Conservation (phyloP, 2,329 filamentous ascomycete genomes). For the Cladosporium sp. region DNA sequence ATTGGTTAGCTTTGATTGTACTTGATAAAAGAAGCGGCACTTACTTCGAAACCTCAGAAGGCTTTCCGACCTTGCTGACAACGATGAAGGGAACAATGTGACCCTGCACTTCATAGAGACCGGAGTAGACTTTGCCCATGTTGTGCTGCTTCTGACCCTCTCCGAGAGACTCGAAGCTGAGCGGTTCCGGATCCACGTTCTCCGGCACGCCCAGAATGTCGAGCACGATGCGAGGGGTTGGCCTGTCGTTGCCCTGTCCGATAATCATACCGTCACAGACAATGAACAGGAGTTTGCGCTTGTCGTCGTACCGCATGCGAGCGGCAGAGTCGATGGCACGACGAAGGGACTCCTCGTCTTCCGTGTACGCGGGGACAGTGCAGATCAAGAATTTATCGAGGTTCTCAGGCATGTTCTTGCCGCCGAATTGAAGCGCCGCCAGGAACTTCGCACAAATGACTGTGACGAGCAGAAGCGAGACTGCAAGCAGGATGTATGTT, state of each 20-base stretch:
- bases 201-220: slow-evolving; percentile 95
- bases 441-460: slow-evolving; percentile 96
- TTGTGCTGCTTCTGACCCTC: slow-evolving; percentile 98
- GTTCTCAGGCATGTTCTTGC: slow-evolving; percentile 87
- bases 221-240: slow-evolving; percentile 89
- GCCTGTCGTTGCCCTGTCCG: slow-evolving; percentile 92
- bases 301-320: slow-evolving; percentile 94
- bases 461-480: slow-evolving; percentile 70
- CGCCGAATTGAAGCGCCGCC: slow-evolving; percentile 87
- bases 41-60: slow-evolving; percentile 58
- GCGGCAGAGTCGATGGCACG: slow-evolving; percentile 95
- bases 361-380: slow-evolving; percentile 94
- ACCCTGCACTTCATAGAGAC: slow-evolving; percentile 93
- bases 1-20: slow-evolving; percentile 6
- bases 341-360: slow-evolving; percentile 94
- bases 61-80: slow-evolving; percentile 88
- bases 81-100: slow-evolving; percentile 98
- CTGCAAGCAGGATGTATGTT: slow-evolving; percentile 78
- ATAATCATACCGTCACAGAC: slow-evolving; percentile 99
- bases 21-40: slow-evolving; percentile 28
- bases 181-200: slow-evolving; percentile 84
- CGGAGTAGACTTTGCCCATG: slow-evolving; percentile 98
- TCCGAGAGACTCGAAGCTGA: slow-evolving; percentile 94
- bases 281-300: slow-evolving; percentile 87
- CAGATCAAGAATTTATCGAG: slow-evolving; percentile 98